Evolutionary conservation across 208 protist species (phyloP), one percentile per base, ranked within the genome.

Genomic region (Trypanosoma melophagium): DNA sequence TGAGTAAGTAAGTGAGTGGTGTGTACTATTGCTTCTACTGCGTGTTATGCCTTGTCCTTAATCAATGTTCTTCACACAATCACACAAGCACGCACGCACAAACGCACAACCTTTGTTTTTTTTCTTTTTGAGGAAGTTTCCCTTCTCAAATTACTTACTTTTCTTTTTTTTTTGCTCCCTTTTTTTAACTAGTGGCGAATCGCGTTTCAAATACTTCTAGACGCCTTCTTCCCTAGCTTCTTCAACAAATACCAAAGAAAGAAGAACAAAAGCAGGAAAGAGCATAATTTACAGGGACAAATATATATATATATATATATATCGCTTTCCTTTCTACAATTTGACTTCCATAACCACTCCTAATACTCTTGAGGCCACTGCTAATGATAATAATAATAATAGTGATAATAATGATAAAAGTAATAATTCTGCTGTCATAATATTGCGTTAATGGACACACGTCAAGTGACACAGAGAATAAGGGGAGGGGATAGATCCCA

Each of bases 111-210:
- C 17, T 44, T 42, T 16, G 42, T 54, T 40, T 21, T 59, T 58
- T 68, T 51, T 55, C 53, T 19, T 59, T 65, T 13, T 65, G 0
- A 21, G 28, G 10, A 25, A n/a, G n/a, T n/a, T 66, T 49, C 28
- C 7, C 40, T 55, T 67, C 52, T 44, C 25, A 41, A 54, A 16
- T 65, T 65, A 7, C 51, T 42, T 65, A 21, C 12, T 7, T 40
- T 55, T 44, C 41, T 55, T 28, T 53, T 1, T 54, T 35, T 10
- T 22, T 52, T 44, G 31, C 16, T 56, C 13, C 8, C 47, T 21
- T 24, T 24, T 21, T 28, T 7, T 24, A 16, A 10, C 54, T 47
- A 47, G 42, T 47, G 42, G 42, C 16, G 42, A 47, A 47, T 47
- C 13, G 16, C 42, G 42, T 8, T 17, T 17, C 9, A 47, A 17